A percentile compares a stretch with the other conserved stretches of the same genome.
These are phyloP conservation scores for Phytopythium sindhum DNA, from an alignment of 352 stramenopile genomes.

Conservation along the genomic window DNA sequence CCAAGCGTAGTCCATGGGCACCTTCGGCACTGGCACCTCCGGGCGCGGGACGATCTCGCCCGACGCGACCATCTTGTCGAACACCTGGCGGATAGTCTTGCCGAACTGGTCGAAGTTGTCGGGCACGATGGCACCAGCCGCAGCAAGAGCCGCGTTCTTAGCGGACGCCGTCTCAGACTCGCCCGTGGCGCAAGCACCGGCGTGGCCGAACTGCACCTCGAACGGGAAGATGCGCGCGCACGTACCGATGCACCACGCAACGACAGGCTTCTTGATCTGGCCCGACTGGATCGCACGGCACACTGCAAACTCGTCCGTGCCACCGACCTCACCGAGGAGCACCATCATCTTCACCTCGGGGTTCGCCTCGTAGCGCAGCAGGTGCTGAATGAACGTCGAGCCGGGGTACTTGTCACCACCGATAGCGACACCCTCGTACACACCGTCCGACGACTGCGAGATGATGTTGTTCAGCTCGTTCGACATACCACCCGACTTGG, in stretches of 20 bases:
- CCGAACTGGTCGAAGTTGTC: conserved; percentile 95
- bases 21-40: conserved; percentile 91
- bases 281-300: conserved; percentile 91
- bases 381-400: conserved; percentile 96
- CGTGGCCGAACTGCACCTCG: conserved; percentile 97
- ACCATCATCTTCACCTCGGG: conserved; percentile 96
- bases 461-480: conserved; percentile 99
- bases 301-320: conserved; percentile 96
- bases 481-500: conserved; percentile 96
- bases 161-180: conserved; percentile 92
- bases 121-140: conserved; percentile 91
- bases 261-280: conserved; percentile 94
- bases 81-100: conserved; percentile 89
- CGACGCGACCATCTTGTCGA: conserved; percentile 72
- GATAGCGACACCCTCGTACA: conserved; percentile 95
- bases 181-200: conserved; percentile 90
- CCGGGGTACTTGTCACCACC: conserved; percentile 96
- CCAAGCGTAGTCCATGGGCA: conserved; percentile 97
- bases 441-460: conserved; percentile 92
- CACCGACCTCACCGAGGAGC: conserved; percentile 94
- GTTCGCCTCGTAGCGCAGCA: conserved; percentile 95
- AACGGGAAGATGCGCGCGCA: conserved; percentile 97
- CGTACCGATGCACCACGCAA: conserved; percentile 98
- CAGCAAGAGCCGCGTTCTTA: conserved; percentile 91
- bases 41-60: conserved; percentile 82